Evolutionary conservation across 2,329 filamentous ascomycete species (phyloP).

Genomic region (Phialophora verrucosa): DNA sequence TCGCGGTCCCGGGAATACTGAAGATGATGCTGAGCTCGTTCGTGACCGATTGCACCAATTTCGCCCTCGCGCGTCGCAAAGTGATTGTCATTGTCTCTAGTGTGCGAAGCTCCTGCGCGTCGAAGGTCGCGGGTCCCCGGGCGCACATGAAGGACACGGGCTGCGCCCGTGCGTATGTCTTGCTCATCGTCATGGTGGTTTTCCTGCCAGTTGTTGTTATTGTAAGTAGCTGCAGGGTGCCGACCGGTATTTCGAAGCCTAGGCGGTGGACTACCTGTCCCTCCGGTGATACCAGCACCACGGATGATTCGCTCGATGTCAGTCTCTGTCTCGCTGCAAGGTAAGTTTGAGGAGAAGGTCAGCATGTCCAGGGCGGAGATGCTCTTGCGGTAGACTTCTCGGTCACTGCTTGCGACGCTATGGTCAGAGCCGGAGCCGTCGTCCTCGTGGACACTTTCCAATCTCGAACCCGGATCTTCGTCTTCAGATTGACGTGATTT

Average conservation of each 20-base stretch:
- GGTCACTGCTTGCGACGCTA: slow-evolving; percentile 36
- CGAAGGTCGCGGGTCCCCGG: slow-evolving; percentile 24
- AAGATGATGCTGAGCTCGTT: neutral
- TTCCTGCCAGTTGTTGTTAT: slow-evolving; percentile 5
- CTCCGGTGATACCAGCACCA: slow-evolving; percentile 1
- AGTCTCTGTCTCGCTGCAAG: slow-evolving; percentile 25
- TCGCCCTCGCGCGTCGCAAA: neutral
- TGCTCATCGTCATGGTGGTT: neutral
- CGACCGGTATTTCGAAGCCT: slow-evolving; percentile 5
- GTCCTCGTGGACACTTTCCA: slow-evolving; percentile 9
- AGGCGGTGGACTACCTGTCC: neutral
- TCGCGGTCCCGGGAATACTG: neutral
- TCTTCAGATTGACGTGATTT: slow-evolving; percentile 8
- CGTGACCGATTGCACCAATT: neutral
- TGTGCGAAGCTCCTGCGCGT: slow-evolving; percentile 11
- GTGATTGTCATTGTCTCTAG: neutral
- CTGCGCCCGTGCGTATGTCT: slow-evolving; percentile 17
- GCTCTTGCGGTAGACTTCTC: slow-evolving; percentile 35
- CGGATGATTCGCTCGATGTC: slow-evolving; percentile 22
- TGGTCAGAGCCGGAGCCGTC: slow-evolving; percentile 20
- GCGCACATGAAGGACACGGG: slow-evolving; percentile 25
- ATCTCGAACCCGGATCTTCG: slow-evolving; percentile 7
- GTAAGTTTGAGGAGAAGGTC: slow-evolving; percentile 24
- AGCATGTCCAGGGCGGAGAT: slow-evolving; percentile 33
- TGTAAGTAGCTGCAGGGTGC: neutral